A percentile compares a stretch with the other conserved stretches of the same genome.
These are phyloP conservation scores for Neonectria coccinea DNA, from an alignment of 2,329 filamentous ascomycete genomes.

Conservation along the genomic window DNA sequence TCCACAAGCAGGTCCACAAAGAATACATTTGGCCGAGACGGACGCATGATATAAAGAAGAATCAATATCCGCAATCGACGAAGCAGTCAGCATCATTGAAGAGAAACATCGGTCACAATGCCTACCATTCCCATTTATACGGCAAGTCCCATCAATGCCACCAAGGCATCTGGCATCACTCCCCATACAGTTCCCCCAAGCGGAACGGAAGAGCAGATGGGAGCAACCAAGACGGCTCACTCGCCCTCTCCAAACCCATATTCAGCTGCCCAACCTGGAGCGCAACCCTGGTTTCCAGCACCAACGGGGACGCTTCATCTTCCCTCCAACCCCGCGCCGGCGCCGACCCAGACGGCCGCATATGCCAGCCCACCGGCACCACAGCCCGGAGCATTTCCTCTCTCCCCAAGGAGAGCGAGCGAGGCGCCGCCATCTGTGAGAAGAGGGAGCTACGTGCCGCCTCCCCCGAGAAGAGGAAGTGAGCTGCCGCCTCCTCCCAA, in stretches of 20 bases:
- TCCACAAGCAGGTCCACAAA: background rate
- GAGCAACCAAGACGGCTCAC: constrained; percentile 42
- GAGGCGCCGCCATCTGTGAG: constrained; percentile 59
- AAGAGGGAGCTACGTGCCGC: constrained; percentile 53
- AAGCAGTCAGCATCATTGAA: background rate
- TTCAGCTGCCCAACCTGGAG: constrained; percentile 42
- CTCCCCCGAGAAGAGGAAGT: constrained; percentile 49
- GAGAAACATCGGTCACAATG: constrained; percentile 55
- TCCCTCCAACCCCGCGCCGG: constrained; percentile 54
- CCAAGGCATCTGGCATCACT: constrained; percentile 63
- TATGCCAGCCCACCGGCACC: constrained; percentile 62
- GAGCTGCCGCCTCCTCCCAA: constrained; percentile 64
- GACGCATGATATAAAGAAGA: background rate
- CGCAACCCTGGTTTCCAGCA: constrained; percentile 54
- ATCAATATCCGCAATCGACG: background rate
- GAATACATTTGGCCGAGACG: background rate
- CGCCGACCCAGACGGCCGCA: constrained; percentile 55
- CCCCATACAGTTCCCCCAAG: constrained; percentile 56
- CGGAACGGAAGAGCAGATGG: constrained; percentile 33
- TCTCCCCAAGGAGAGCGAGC: constrained; percentile 49
- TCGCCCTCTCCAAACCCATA: constrained; percentile 50
- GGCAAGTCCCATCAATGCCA: constrained; percentile 68
- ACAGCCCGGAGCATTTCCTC: constrained; percentile 68
- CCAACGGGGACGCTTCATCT: constrained; percentile 55
- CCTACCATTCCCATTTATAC: constrained; percentile 71